A percentile compares a stretch with the other conserved stretches of the same genome.
Evolutionary conservation across 2,329 filamentous ascomycete species (phyloP).

Genomic region (Coleophoma crateriformis): DNA sequence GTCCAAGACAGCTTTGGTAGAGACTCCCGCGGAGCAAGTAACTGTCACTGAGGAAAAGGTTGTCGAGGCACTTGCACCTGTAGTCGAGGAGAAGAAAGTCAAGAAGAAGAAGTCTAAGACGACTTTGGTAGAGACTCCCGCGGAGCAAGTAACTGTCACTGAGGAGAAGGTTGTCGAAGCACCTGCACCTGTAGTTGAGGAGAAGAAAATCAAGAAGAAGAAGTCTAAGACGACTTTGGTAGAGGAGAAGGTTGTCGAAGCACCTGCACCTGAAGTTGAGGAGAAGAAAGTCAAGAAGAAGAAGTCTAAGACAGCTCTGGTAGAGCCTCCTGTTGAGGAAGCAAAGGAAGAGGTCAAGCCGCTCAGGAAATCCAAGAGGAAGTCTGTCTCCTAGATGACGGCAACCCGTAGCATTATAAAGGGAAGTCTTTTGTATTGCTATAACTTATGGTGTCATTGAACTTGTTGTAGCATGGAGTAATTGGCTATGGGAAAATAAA

Average conservation of each 20-base stretch:
- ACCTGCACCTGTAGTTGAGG: slow-evolving; percentile 32
- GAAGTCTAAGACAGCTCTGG: neutral
- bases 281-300: slow-evolving; percentile 31
- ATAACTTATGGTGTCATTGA: neutral
- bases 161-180: slow-evolving; percentile 35
- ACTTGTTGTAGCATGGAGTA: neutral
- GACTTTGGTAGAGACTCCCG: slow-evolving; percentile 3
- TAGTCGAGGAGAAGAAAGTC: slow-evolving; percentile 11
- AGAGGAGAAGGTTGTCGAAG: slow-evolving; percentile 34
- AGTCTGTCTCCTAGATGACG: neutral
- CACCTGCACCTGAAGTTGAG: slow-evolving; percentile 32
- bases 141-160: neutral
- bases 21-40: neutral
- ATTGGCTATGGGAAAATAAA: neutral
- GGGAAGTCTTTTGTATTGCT: neutral
- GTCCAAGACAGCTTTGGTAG: slow-evolving; percentile 18
- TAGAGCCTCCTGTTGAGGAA: neutral
- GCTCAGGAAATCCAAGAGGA: neutral
- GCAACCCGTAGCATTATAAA: neutral
- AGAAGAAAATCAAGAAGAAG: slow-evolving; percentile 31
- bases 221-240: slow-evolving; percentile 3
- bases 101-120: slow-evolving; percentile 15
- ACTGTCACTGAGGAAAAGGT: slow-evolving; percentile 23
- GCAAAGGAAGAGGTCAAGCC: neutral
- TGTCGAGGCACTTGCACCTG: neutral